Base-by-base conservation (phyloP, 1,139 yeast genomes). In the Candida sanyaensis region DNA sequence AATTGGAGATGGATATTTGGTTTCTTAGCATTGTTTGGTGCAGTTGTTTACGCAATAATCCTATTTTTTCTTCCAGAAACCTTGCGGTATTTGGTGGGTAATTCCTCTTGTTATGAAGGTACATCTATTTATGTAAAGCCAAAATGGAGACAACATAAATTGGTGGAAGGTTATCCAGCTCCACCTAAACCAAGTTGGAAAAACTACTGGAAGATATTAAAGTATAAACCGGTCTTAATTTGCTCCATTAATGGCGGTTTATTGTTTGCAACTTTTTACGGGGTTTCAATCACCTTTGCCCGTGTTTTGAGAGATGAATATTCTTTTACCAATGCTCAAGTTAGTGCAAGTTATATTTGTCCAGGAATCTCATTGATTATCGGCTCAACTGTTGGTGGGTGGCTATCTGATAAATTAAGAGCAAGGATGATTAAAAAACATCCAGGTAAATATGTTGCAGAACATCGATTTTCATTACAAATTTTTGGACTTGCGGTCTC, bases 1-100 rank as follows among this genome's bases (percentile, higher is more conserved):
- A 42, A 68, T 5, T 80, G 84, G 84, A 71, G 84, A 58, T 80
- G 84, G 84, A 63, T 76, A 9, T 82, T 82, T 68, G 84, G 83
- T 0, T 71, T 80, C 45, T 63, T 79, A 17, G 72, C 80, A 1
- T 70, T 80, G 1, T 54, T 77, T 52, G 78, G 81, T 1, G 66
- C 61, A 0, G 53, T 70, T 3, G 75, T 73, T 0, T 71, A 75
- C 42, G 1, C 73, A 0, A 23, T 66, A n/a, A 74, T 80, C 0
- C 47, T 75, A 17, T 66, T 75, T 24, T 62, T 75, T 21, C 62
- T 80, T 12, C 86, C 86, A 2, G 86, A 81, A 55, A 81, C 86
- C 0, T 60, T 80, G 41, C 60, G 86, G 29, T 78, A 73, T 50
- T 64, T 81, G 21, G 86, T 81, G 9, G 87, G 87, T 0, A 73